Conservation (phyloP, 176 grass and related monocot genomes). For the Thinopyrum elongatum region DNA sequence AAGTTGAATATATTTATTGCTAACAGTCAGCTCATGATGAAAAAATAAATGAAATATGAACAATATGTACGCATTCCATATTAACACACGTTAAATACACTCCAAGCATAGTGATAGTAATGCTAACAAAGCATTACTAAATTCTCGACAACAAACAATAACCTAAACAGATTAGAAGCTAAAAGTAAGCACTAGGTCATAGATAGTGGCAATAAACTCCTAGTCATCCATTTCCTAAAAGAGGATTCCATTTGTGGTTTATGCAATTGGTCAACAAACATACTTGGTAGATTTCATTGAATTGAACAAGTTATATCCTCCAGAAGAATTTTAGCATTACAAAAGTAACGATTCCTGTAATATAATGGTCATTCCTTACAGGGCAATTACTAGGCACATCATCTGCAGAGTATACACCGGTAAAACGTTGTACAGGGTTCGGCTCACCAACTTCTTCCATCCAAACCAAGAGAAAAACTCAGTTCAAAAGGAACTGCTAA, state of each 20-base stretch:
- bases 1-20: not conserved
- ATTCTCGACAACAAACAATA: not conserved
- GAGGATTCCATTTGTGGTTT: not conserved
- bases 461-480: not conserved
- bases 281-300: not conserved
- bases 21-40: not conserved
- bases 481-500: not conserved
- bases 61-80: not conserved
- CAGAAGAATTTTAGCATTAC: not conserved
- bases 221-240: not conserved
- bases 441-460: not conserved
- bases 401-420: not conserved
- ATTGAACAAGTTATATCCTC: not conserved
- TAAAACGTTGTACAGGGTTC: not conserved
- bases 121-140: not conserved
- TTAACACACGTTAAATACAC: not conserved
- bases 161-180: not conserved
- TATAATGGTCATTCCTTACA: not conserved
- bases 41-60: not conserved
- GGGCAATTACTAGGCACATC: not conserved
- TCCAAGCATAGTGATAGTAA: not conserved
- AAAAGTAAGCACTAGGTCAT: not conserved
- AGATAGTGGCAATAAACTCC: not conserved
- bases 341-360: not conserved
- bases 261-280: not conserved